Conservation (phyloP, 129 eudicot species). For the Flaveria sonorensis region DNA sequence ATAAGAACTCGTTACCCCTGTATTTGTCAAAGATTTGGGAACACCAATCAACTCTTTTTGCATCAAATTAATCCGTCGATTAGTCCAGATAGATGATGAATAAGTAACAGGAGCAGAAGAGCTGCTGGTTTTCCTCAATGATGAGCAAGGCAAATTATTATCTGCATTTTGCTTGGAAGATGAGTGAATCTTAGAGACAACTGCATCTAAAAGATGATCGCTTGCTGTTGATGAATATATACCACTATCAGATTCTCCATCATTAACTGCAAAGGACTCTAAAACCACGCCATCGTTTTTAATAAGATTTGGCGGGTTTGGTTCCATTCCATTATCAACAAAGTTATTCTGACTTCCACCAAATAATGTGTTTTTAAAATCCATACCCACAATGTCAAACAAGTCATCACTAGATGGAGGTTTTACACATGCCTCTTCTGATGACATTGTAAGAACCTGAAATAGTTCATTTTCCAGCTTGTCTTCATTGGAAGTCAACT, state of each 20-base stretch:
- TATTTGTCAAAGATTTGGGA: conserved; percentile 46
- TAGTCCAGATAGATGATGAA: conserved; percentile 39
- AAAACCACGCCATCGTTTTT: conserved; percentile 20
- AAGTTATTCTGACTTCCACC: conserved; percentile 38
- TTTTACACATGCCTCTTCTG: conserved; percentile 45
- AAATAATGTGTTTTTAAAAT: conserved; percentile 48
- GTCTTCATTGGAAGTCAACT: conserved; percentile 23
- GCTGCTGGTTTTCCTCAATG: conserved; percentile 48
- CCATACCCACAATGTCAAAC: conserved; percentile 84
- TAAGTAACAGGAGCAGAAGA: conserved; percentile 46
- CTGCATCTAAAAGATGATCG: conserved; percentile 87
- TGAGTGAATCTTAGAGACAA: conserved; percentile 57
- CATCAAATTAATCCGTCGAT: conserved; percentile 33
- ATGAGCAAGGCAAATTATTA: background rate
- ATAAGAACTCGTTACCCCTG: conserved; percentile 42
- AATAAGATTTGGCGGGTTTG: conserved; percentile 13
- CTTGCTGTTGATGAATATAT: conserved; percentile 44
- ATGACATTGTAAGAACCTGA: conserved; percentile 41
- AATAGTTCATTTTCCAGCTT: conserved; percentile 37
- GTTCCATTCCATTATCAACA: conserved; percentile 26
- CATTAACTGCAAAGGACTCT: conserved; percentile 42
- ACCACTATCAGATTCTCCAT: conserved; percentile 61
- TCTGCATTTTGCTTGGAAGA: conserved; percentile 8
- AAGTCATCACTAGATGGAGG: conserved; percentile 63
- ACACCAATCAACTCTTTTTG: conserved; percentile 47